Evolutionary conservation across 495 filamentous ascomycete genomes (phyloP).

Genomic region (Amniculicola lignicola): DNA sequence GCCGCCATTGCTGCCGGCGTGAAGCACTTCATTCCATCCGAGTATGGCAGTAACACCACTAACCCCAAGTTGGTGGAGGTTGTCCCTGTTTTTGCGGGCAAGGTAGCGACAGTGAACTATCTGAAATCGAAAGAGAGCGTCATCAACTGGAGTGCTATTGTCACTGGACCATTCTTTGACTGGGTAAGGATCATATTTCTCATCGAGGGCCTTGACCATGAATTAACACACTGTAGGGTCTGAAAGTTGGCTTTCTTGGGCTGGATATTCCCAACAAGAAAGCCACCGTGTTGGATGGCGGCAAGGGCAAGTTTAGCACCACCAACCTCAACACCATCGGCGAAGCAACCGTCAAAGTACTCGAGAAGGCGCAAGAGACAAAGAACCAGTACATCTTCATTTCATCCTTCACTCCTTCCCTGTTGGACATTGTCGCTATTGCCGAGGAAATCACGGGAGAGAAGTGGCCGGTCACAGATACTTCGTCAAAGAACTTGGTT

Average conservation of each 20-base stretch:
- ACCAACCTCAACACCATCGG: constrained; percentile 47
- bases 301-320: constrained; percentile 41
- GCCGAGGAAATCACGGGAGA: constrained; percentile 46
- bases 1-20: constrained; percentile 42
- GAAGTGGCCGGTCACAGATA: constrained; percentile 44
- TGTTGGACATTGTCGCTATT: constrained; percentile 47
- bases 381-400: constrained; percentile 52
- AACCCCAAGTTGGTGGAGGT: constrained; percentile 40
- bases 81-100: constrained; percentile 47
- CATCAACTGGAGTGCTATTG: constrained; percentile 51
- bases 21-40: constrained; percentile 43
- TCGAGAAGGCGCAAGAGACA: constrained; percentile 45
- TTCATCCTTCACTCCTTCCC: constrained; percentile 46
- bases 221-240: background rate
- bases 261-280: constrained; percentile 45
- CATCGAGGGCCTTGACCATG: background rate
- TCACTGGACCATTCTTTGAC: constrained; percentile 52
- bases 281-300: constrained; percentile 49
- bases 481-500: constrained; percentile 38
- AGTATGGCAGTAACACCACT: constrained; percentile 44
- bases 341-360: constrained; percentile 42
- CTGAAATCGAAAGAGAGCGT: constrained; percentile 45
- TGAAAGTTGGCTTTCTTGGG: constrained; percentile 45
- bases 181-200: constrained; percentile 36
- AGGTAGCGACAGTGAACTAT: constrained; percentile 48